phyloP scores from a whole-genome alignment of 2,329 filamentous ascomycete species.

The Epichloe festucae region DNA sequence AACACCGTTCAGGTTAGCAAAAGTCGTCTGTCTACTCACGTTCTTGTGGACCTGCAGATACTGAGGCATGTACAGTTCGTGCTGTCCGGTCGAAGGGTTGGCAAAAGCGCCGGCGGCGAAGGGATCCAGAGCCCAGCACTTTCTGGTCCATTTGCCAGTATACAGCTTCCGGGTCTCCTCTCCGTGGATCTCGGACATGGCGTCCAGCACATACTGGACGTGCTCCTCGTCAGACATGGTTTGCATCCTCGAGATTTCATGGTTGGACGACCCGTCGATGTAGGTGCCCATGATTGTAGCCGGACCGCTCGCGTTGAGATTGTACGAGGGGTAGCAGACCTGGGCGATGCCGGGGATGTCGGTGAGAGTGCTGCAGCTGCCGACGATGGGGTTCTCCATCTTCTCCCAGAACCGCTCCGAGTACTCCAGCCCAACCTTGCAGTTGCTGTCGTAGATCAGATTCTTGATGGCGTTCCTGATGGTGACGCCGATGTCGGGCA shows the following conservation, averaged over 20 bases:
- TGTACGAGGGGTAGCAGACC: constrained; percentile 55
- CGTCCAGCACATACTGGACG: constrained; percentile 47
- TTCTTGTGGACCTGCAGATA: constrained; percentile 57
- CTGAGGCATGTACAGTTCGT: constrained; percentile 57
- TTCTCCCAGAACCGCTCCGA: constrained; percentile 49
- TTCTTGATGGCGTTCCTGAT: constrained; percentile 35
- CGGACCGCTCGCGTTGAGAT: constrained; percentile 49
- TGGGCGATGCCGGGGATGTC: constrained; percentile 49
- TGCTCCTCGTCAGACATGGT: constrained; percentile 41
- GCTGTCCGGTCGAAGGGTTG: constrained; percentile 46
- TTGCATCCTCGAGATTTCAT: constrained; percentile 27
- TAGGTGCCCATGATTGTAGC: constrained; percentile 52
- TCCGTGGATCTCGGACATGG: constrained; percentile 57
- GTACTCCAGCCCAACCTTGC: constrained; percentile 55
- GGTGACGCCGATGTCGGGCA: constrained; percentile 32
- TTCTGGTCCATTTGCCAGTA: constrained; percentile 50
- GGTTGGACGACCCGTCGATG: constrained; percentile 28
- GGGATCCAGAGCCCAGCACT: constrained; percentile 52
- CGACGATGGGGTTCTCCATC: constrained; percentile 41
- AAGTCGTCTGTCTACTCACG: constrained; percentile 14
- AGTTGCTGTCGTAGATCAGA: constrained; percentile 31
- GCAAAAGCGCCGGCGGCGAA: constrained; percentile 52
- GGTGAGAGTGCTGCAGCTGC: constrained; percentile 43
- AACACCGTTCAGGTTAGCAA: neutral
- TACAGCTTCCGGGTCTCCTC: constrained; percentile 44